Evolutionary conservation across 768 basidiomycete species (phyloP), one percentile per base, ranked within the genome.

Genomic region (Macrolepiota fuliginosa): DNA sequence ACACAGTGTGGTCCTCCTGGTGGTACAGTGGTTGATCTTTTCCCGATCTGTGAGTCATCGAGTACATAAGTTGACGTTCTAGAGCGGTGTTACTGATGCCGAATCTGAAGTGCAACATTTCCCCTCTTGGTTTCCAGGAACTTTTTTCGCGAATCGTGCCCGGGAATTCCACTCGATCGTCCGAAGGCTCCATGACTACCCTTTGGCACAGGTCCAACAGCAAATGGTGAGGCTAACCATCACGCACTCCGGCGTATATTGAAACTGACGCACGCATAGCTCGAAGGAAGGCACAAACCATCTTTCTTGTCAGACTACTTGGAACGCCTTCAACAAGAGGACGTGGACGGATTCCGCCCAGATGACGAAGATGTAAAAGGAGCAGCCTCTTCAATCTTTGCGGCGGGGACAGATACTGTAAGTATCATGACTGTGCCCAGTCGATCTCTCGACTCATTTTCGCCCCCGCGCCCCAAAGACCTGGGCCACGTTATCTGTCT

Each of bases 311-410:
- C 46, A 9, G n/a, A 47, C n/a, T 19, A 47, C 22, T 24, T 47
- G 0, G 46, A 47, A 12, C 46, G 46, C 4, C 13, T 47, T 19
- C 0, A 47, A 2, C 46, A 39, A 19, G 22, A 10, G 22, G 9
- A 47, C 1, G 7, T 15, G 13, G n/a, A 40, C 0, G 39, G 39
- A 40, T 19, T 19, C 6, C 5, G 22, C 10, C 7, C 24, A 6
- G 46, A 47, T n/a, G n/a, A 19, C n/a, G 49, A 64, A 47, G 80
- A 78, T 19, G 66, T 64, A 17, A 87, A 88, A 62, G 89, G 89
- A 86, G 84, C 88, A 1, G 90, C 90, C n/a, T 90, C 90, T 71
- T 89, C 89, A 32, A 90, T 92, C 90, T 88, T n/a, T 68, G 74
- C 79, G 3, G 84, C 82, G 15, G 86, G 87, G 63, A 76, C 83